A percentile compares a stretch with the other conserved stretches of the same genome.
Conservation (phyloP, 345 rosid species). For the Salix purpurea region DNA sequence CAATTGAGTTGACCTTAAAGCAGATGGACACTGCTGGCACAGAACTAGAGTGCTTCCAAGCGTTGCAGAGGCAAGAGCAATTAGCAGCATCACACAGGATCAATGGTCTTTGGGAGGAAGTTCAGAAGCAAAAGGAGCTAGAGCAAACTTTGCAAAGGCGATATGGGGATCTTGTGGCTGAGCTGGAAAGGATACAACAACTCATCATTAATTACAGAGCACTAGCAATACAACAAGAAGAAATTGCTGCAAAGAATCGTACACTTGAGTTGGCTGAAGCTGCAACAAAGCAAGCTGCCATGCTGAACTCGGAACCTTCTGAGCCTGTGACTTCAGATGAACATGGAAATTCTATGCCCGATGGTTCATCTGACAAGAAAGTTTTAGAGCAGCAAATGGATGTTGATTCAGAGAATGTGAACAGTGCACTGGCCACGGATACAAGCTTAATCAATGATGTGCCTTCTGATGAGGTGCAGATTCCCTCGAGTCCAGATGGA, state of each 20-base stretch:
- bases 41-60: slow-evolving; percentile 66
- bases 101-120: slow-evolving; percentile 74
- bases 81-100: slow-evolving; percentile 36
- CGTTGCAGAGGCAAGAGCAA: too few relatives aligned
- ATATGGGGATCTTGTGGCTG: slow-evolving; percentile 61
- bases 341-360: too few relatives aligned
- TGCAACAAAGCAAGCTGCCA: slow-evolving; percentile 20
- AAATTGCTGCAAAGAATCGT: slow-evolving; percentile 36
- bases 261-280: slow-evolving; percentile 29
- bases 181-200: slow-evolving; percentile 52
- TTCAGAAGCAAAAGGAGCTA: slow-evolving; percentile 80
- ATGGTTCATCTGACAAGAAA: too few relatives aligned
- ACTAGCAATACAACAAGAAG: slow-evolving; percentile 51
- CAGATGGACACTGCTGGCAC: slow-evolving; percentile 85
- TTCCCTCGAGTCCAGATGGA: not conserved
- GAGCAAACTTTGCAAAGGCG: slow-evolving; percentile 67
- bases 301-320: not conserved
- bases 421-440: not conserved
- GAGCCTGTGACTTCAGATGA: too few relatives aligned
- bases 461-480: not conserved
- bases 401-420: too few relatives aligned
- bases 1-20: slow-evolving; percentile 70
- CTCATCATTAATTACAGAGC: slow-evolving; percentile 41
- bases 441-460: slow-evolving; percentile 9
- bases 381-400: too few relatives aligned